phyloP scores from a whole-genome alignment of 805 yeast genomes.

The Yarrowia divulgata region DNA sequence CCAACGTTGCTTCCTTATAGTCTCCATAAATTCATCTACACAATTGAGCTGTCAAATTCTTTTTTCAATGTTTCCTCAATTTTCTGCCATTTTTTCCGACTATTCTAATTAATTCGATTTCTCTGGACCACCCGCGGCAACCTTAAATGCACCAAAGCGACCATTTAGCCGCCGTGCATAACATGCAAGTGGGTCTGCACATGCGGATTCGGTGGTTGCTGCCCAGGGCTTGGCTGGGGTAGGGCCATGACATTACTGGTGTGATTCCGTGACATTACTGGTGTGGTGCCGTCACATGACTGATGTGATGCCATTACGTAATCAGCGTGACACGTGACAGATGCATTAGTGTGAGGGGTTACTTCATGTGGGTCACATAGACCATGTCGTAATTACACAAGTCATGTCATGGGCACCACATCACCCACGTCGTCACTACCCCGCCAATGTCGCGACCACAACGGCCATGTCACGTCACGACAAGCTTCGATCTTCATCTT shows the following conservation, averaged over 20 bases:
- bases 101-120: too few species aligned
- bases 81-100: too few species aligned
- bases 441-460: background rate
- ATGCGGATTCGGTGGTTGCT: too few species aligned
- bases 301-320: background rate
- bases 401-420: background rate
- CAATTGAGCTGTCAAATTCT: too few species aligned
- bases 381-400: too few species aligned
- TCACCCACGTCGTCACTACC: background rate
- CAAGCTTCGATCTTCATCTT: background rate
- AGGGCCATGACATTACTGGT: background rate
- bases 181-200: background rate
- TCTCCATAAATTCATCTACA: too few species aligned
- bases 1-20: too few species aligned
- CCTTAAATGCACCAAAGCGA: too few species aligned
- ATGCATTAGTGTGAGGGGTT: too few species aligned
- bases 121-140: too few species aligned
- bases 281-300: background rate
- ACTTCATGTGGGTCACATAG: too few species aligned
- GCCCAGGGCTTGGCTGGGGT: background rate
- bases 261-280: background rate
- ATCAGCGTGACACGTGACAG: background rate
- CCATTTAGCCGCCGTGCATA: conserved; percentile 6
- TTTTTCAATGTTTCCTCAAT: too few species aligned
- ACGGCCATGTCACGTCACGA: background rate